Evolutionary conservation across 2,329 filamentous ascomycete genomes (phyloP), one percentile per base, ranked within the genome.

Genomic region (Fusarium sp.): DNA sequence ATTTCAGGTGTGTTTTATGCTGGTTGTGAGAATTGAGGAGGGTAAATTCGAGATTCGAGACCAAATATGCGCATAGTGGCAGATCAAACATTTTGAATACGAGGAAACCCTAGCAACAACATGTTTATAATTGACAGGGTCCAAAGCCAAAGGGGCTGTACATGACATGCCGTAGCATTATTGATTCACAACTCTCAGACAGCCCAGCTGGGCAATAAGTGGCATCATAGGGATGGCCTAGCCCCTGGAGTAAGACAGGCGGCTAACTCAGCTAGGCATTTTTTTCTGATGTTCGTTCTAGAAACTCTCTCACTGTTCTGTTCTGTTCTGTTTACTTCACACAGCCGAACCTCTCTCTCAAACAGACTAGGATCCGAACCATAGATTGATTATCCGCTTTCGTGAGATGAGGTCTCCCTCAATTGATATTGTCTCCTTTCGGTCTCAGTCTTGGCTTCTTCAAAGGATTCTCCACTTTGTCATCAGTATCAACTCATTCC

Each of bases 71-170:
- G 47, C 52, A 54, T 52, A 43, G 25, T 52, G 34, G 63, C 15
- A 67, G 63, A 70, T 70, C 67, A 67, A 63, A 63, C 67, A 51
- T 44, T 38, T n/a, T 59, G 29, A 49, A 70, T 70, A 68, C 67
- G 67, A 70, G 56, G 53, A 64, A 58, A 44, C 62, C 64, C 32
- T 30, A 32, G 40, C 49, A 52, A 20, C 24, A 38, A 20, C 24
- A 32, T 64, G 67, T 63, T 70, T 70, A 30, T 29, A 54, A 52
- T 41, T 49, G 49, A 44, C 54, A 69, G 66, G 52, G 64, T 41
- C 48, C 55, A 40, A 22, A 34, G 32, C 48, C 55, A 40, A 22
- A 41, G 32, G 40, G 40, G 30, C 45, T 58, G 55, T 58, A 51
- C 27, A 40, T 46, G 30, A 51, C 27, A 40, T 46, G 30, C 24